Evolutionary conservation across 2,329 filamentous ascomycete genomes (phyloP), one percentile per base, ranked within the genome.

Genomic region (Ophiostoma himal-ulmi): DNA sequence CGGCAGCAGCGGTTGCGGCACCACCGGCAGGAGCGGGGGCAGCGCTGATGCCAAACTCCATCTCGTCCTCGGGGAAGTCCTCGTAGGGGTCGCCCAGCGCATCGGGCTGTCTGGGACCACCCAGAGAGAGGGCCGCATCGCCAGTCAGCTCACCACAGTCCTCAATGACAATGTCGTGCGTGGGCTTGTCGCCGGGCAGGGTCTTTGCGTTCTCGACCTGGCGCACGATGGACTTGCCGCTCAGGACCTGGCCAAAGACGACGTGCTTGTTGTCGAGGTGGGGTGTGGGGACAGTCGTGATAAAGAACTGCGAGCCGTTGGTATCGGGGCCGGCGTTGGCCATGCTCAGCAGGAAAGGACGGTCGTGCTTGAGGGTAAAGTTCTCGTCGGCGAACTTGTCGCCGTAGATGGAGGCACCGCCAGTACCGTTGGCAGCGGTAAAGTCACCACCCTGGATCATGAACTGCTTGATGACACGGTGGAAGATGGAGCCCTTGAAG

Each of bases 401-500:
- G 77, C 94, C 94, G 78, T 98, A 99, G 80, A 99, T 98, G 74
- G 91, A 95, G 83, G 98, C 95, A 77, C 94, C 94, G 74, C 94
- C 94, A 36, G 94, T 98, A 74, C 94, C 95, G 79, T 98, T 94
- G 79, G 93, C 93, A 70, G 88, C 89, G 67, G 94, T 99, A 80
- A 99, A 99, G 81, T 98, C 95, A 81, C 95, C 94, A 78, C 95
- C 94, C 83, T 97, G 91, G 77, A 97, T 95, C 94, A 99, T 98
- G 82, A 99, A 99, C 77, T 92, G 88, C 85, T 97, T 97, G 83
- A 99, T 99, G 74, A 99, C 91, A 68, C 94, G 91, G 84, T 99
- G 94, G 85, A 99, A 98, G 76, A 83, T 84, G 72, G 92, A 96
- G 75, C 92, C 91, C 85, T 97, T 97, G 88, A 93, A 99, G 84